These are phyloP conservation scores for Cladophialophora psammophila DNA, from an alignment of 2,329 filamentous ascomycete species.

Conservation along the genomic window DNA sequence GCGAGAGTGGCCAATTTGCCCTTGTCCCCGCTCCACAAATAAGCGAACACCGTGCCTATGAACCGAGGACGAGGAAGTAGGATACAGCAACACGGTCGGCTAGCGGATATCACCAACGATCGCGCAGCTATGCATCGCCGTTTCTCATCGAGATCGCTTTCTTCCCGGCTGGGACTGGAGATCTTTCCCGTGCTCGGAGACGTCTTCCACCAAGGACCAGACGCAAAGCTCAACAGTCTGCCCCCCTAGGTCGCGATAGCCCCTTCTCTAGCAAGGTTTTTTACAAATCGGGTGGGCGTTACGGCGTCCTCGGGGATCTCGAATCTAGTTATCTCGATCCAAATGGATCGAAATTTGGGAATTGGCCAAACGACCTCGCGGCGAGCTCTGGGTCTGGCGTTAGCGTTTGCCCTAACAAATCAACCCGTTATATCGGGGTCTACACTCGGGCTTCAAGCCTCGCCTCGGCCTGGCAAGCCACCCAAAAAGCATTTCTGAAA, in stretches of 20 bases:
- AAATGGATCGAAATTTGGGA: constrained; percentile 15
- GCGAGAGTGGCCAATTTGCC: constrained; percentile 6
- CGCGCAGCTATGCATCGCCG: too few relatives aligned
- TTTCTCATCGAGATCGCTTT: too few relatives aligned
- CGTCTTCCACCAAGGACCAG: too few relatives aligned
- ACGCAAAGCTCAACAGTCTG: too few relatives aligned
- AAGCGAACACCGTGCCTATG: neutral
- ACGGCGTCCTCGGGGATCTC: constrained; percentile 9
- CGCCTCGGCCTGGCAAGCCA: constrained; percentile 6
- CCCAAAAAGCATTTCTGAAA: constrained; percentile 8
- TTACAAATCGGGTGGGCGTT: neutral
- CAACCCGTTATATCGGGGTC: constrained; percentile 14
- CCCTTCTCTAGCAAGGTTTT: neutral
- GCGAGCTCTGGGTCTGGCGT: constrained; percentile 17
- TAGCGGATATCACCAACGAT: neutral
- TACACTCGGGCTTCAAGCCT: constrained; percentile 21
- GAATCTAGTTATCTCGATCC: neutral
- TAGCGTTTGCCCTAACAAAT: constrained; percentile 1
- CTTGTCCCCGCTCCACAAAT: neutral
- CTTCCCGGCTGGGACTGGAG: too few relatives aligned
- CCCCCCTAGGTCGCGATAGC: neutral
- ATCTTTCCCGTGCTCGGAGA: too few relatives aligned
- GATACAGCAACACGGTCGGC: neutral
- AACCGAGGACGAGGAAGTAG: too few relatives aligned
- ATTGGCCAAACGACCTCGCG: constrained; percentile 13